Conservation (phyloP, 2,329 filamentous ascomycete species). For the Huntiella omanensis region DNA sequence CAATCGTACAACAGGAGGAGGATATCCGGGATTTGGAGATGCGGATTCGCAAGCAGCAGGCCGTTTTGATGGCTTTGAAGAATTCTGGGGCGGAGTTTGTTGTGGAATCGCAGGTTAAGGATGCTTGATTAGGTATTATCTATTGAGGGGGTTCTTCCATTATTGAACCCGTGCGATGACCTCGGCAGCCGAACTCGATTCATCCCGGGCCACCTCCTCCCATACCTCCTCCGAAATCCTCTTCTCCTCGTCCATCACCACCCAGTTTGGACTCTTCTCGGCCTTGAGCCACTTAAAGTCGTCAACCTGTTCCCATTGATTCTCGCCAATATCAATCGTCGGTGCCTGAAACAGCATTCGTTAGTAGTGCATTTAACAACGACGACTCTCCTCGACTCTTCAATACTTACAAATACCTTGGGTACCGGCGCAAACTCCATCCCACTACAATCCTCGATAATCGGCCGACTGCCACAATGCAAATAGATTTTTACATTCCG, state of each 20-base stretch:
- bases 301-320: constrained; percentile 79
- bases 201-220: constrained; percentile 45
- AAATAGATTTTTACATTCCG: constrained; percentile 68
- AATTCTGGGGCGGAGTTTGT: constrained; percentile 28
- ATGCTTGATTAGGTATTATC: constrained; percentile 3
- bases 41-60: constrained; percentile 42
- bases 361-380: constrained; percentile 1
- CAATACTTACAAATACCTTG: constrained; percentile 35
- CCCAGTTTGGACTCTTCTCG: constrained; percentile 79
- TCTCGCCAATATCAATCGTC: constrained; percentile 20
- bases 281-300: constrained; percentile 95
- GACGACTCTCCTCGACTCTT: neutral
- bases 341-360: neutral
- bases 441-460: constrained; percentile 72
- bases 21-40: constrained; percentile 51
- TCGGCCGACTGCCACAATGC: constrained; percentile 63
- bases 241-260: constrained; percentile 40
- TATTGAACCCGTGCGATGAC: neutral
- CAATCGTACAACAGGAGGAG: constrained; percentile 46
- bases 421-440: constrained; percentile 70
- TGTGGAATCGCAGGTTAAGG: constrained; percentile 12
- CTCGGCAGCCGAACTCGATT: neutral
- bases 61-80: constrained; percentile 34
- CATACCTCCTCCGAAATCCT: constrained; percentile 45
- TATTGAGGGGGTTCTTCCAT: neutral